phyloP scores from a whole-genome alignment of 2,329 filamentous ascomycete species.

The Xylariaceae sp. region DNA sequence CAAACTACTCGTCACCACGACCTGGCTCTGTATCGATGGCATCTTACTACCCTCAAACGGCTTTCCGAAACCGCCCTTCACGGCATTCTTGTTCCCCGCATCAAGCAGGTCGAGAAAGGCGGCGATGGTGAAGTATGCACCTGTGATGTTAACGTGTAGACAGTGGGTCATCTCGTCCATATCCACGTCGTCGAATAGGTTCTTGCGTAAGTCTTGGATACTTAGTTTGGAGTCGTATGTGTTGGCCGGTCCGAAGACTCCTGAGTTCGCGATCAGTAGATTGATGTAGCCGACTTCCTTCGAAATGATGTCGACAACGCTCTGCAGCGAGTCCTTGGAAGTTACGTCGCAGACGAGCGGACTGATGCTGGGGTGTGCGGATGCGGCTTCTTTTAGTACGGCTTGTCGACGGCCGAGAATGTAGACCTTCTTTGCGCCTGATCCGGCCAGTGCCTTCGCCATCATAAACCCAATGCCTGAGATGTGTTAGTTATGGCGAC shows the following conservation, averaged over 20 bases:
- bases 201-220: conserved; percentile 25
- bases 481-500: background rate
- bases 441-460: conserved; percentile 33
- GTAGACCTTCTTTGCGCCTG: conserved; percentile 50
- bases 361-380: conserved; percentile 17
- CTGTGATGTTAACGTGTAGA: conserved; percentile 61
- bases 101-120: conserved; percentile 68
- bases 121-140: conserved; percentile 64
- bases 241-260: conserved; percentile 30
- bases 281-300: conserved; percentile 51
- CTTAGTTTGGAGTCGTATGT: conserved; percentile 52
- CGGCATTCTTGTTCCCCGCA: conserved; percentile 49
- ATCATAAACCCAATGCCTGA: conserved; percentile 15
- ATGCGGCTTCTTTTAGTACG: conserved; percentile 11
- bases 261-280: conserved; percentile 13
- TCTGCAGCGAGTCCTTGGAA: conserved; percentile 48
- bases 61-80: conserved; percentile 28
- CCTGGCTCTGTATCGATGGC: conserved; percentile 36
- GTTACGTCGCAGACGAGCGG: conserved; percentile 42
- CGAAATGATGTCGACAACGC: conserved; percentile 56
- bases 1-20: conserved; percentile 64
- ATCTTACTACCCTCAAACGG: conserved; percentile 23
- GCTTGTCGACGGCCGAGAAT: conserved; percentile 47
- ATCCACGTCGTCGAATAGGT: conserved; percentile 38
- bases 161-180: conserved; percentile 57